These are phyloP conservation scores for Mycothermus thermophilus DNA, from an alignment of 495 filamentous ascomycete species.

Conservation along the genomic window DNA sequence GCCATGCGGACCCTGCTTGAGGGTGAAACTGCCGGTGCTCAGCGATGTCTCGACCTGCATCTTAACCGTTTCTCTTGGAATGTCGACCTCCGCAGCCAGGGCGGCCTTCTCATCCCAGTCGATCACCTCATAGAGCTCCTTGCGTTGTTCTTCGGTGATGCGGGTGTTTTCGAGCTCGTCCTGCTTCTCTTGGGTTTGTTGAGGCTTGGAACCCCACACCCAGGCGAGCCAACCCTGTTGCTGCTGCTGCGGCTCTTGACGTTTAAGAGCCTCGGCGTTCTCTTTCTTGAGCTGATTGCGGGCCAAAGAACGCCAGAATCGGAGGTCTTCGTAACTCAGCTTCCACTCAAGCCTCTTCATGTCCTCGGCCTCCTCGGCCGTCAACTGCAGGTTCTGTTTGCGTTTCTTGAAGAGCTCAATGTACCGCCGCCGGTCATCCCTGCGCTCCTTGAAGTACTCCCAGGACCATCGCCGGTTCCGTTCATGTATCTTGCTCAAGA, in stretches of 20 bases:
- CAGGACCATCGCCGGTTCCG: slow-evolving; percentile 82
- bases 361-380: slow-evolving; percentile 53
- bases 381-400: slow-evolving; percentile 64
- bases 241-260: slow-evolving; percentile 30
- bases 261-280: slow-evolving; percentile 57
- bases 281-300: slow-evolving; percentile 92
- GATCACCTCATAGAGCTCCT: slow-evolving; percentile 93
- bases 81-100: slow-evolving; percentile 71
- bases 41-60: slow-evolving; percentile 81
- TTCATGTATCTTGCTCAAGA: slow-evolving; percentile 87
- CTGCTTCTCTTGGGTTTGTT: slow-evolving; percentile 35
- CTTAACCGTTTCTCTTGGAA: slow-evolving; percentile 81
- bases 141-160: slow-evolving; percentile 89
- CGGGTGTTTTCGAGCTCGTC: slow-evolving; percentile 51
- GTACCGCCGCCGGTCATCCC: slow-evolving; percentile 80
- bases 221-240: slow-evolving; percentile 75
- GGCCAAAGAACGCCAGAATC: slow-evolving; percentile 90
- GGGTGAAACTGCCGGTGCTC: slow-evolving; percentile 82
- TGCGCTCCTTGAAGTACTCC: slow-evolving; percentile 81
- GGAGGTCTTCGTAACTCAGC: slow-evolving; percentile 84
- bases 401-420: slow-evolving; percentile 89
- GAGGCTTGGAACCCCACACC: slow-evolving; percentile 69
- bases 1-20: slow-evolving; percentile 76
- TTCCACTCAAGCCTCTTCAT: slow-evolving; percentile 71
- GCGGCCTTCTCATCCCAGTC: slow-evolving; percentile 96